Conservation (phyloP, 768 basidiomycete species). For the Termitomyces bulborhizus region DNA sequence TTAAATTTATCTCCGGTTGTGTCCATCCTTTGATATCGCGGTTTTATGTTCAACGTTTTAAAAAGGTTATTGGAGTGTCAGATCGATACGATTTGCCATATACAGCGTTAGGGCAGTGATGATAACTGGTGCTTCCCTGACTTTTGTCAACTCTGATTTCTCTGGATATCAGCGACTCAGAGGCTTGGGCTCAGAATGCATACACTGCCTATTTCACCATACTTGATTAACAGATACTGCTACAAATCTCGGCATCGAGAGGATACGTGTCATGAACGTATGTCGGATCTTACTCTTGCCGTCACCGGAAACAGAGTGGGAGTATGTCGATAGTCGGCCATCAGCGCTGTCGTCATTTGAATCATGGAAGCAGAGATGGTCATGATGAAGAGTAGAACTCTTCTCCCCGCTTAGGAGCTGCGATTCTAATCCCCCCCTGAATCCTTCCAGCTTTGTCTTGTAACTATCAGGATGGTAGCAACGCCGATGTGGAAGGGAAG, state of each 20-base stretch:
- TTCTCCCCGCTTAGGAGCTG: too few relatives aligned
- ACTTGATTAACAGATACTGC: not conserved
- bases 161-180: too few relatives aligned
- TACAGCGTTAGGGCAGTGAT: too few relatives aligned
- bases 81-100: not conserved
- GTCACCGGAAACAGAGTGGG: not conserved
- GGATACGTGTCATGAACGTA: not conserved
- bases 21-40: not conserved
- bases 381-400: not conserved
- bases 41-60: not conserved
- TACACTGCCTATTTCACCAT: not conserved
- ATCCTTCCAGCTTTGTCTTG: not conserved
- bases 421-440: not conserved
- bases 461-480: not conserved
- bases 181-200: not conserved
- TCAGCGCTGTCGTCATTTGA: not conserved
- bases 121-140: too few relatives aligned
- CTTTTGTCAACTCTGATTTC: not conserved
- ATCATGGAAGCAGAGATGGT: not conserved
- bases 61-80: not conserved
- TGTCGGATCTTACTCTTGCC: not conserved
- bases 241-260: not conserved
- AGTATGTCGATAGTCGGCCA: not conserved
- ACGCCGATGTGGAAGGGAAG: too few relatives aligned
- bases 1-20: not conserved